These are phyloP conservation scores for Eutrema heterophyllum DNA, from an alignment of 345 rosid species.

Conservation along the genomic window DNA sequence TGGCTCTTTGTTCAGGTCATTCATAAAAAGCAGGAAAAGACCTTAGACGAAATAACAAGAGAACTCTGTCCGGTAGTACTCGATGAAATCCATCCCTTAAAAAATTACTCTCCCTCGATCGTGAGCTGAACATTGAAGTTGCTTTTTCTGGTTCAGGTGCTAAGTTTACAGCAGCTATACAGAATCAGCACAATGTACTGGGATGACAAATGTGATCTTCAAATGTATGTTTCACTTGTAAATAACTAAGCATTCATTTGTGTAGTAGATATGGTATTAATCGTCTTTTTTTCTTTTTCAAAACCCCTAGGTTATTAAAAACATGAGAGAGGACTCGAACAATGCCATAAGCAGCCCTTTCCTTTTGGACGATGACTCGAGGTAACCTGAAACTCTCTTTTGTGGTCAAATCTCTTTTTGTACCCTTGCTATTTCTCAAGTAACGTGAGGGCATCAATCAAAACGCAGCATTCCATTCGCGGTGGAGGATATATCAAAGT, in stretches of 20 bases:
- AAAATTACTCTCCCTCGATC: not conserved
- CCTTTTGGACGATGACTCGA: conserved; percentile 80
- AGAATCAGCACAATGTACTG: conserved; percentile 92
- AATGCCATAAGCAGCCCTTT: conserved; percentile 75
- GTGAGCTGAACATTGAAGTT: not conserved
- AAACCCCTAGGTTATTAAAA: conserved; percentile 52
- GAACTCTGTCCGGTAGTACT: conserved; percentile 45
- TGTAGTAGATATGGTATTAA: not conserved
- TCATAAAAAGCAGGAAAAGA: conserved; percentile 87
- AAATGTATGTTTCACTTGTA: conserved; percentile 47
- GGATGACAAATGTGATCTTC: conserved; percentile 90
- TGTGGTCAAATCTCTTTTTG: not conserved
- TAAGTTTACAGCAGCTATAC: conserved; percentile 77
- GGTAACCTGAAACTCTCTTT: conserved; percentile 32
- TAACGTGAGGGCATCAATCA: conserved; percentile 2
- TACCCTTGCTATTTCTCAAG: not conserved
- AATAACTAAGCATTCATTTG: not conserved
- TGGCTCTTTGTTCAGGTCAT: conserved; percentile 48
- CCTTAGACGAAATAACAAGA: conserved; percentile 76
- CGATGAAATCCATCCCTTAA: not conserved
- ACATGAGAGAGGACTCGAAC: conserved; percentile 74
- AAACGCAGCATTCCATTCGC: conserved; percentile 86
- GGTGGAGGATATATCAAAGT: conserved; percentile 93
- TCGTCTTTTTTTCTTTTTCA: not conserved
- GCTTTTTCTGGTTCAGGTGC: conserved; percentile 44